A percentile compares a stretch with the other conserved stretches of the same genome.
Conservation (phyloP, 2,329 filamentous ascomycete species). For the Chalara sp. region DNA sequence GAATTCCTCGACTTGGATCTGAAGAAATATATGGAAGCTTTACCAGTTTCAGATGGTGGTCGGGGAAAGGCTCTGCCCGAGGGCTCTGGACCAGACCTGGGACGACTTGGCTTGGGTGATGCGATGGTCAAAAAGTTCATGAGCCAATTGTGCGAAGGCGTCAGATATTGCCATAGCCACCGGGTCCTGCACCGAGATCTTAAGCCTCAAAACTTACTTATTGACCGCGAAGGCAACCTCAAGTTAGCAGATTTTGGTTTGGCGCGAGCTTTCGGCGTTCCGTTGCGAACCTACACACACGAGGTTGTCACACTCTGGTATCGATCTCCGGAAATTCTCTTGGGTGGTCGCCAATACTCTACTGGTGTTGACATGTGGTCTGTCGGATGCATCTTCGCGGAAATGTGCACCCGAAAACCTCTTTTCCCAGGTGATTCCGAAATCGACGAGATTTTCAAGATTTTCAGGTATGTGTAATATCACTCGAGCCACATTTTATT, state of each 20-base stretch:
- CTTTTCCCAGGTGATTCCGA: conserved; percentile 89
- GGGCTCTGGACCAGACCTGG: conserved; percentile 57
- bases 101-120: conserved; percentile 65
- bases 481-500: neutral
- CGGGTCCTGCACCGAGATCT: conserved; percentile 81
- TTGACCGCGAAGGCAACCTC: conserved; percentile 78
- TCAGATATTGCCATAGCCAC: conserved; percentile 84
- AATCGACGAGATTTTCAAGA: conserved; percentile 93
- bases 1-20: conserved; percentile 88
- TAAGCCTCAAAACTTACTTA: conserved; percentile 86
- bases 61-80: conserved; percentile 81
- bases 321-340: conserved; percentile 80
- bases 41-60: conserved; percentile 77
- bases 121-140: conserved; percentile 90
- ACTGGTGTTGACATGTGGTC: conserved; percentile 97
- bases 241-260: conserved; percentile 89
- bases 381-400: conserved; percentile 87
- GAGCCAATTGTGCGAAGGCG: conserved; percentile 76
- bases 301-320: conserved; percentile 96
- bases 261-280: conserved; percentile 84
- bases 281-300: conserved; percentile 85
- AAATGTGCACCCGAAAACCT: conserved; percentile 92
- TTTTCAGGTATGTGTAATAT: conserved; percentile 61
- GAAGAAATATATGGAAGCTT: conserved; percentile 93
- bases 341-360: conserved; percentile 86